Conservation (phyloP, 2,329 filamentous ascomycete species). For the Botrytis byssoidea region DNA sequence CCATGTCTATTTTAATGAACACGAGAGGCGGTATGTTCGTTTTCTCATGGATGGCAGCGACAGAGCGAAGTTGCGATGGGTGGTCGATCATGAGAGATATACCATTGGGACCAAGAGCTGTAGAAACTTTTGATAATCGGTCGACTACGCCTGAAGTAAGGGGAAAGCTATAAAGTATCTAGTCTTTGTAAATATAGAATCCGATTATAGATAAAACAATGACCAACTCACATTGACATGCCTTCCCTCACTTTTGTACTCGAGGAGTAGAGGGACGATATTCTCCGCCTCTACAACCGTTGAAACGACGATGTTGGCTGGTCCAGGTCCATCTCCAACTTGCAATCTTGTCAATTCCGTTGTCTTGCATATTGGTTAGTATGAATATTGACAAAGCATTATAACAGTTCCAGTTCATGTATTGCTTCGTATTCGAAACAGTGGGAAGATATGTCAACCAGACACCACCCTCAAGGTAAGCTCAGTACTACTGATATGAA, state of each 20-base stretch:
- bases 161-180: constrained; percentile 63
- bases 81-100: constrained; percentile 71
- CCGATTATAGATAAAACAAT: background rate
- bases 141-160: constrained; percentile 59
- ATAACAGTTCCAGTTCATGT: background rate
- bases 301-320: constrained; percentile 64
- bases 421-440: background rate
- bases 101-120: constrained; percentile 53
- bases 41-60: constrained; percentile 45
- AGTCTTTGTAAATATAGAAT: constrained; percentile 13
- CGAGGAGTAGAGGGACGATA: constrained; percentile 57
- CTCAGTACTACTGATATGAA: background rate
- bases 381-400: constrained; percentile 24
- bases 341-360: constrained; percentile 65
- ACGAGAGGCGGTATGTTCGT: constrained; percentile 52
- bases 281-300: constrained; percentile 73
- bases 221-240: constrained; percentile 55
- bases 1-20: constrained; percentile 74
- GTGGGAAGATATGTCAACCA: background rate
- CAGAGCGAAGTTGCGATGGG: constrained; percentile 54
- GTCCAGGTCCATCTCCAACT: constrained; percentile 54
- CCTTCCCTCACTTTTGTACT: constrained; percentile 54
- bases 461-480: background rate
- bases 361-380: constrained; percentile 49
- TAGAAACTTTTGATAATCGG: constrained; percentile 57